Conservation (phyloP, 2,329 filamentous ascomycete species). For the Mycosphaerella sp. region DNA sequence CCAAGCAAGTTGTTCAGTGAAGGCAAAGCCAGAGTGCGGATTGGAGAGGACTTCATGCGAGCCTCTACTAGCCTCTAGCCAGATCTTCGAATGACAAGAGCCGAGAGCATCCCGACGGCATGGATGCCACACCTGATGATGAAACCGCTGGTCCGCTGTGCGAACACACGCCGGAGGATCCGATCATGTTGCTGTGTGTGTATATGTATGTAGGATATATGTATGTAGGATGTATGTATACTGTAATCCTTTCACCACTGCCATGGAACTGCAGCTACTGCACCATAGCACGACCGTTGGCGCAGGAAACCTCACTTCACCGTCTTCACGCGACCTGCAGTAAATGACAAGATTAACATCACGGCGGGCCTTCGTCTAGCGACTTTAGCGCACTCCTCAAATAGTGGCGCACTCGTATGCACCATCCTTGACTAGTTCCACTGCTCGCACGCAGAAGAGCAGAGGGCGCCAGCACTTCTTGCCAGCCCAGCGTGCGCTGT, state of each 20-base stretch:
- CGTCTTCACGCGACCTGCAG: not conserved
- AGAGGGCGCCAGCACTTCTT: not conserved
- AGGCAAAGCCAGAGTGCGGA: not conserved
- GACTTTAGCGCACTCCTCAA: not conserved
- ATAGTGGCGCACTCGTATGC: not conserved
- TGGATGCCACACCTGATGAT: not conserved
- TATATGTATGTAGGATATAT: too few species aligned
- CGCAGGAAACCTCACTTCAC: not conserved
- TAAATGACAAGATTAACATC: not conserved
- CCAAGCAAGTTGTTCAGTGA: not conserved
- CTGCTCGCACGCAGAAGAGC: not conserved
- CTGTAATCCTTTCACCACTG: too few species aligned
- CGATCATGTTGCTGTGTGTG: not conserved
- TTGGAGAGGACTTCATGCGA: not conserved
- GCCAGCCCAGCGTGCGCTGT: not conserved
- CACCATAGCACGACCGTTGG: not conserved
- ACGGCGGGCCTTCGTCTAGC: too few species aligned
- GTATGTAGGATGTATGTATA: too few species aligned
- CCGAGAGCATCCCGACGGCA: not conserved
- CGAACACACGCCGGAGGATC: not conserved
- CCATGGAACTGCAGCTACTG: too few species aligned
- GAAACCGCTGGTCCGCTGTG: slow-evolving; percentile 1
- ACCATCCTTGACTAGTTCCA: not conserved
- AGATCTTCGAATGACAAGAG: slow-evolving; percentile 1
- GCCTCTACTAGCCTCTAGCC: not conserved